phyloP scores from a whole-genome alignment of 176 grass and related monocot genomes.

The Aegilops longissima region DNA sequence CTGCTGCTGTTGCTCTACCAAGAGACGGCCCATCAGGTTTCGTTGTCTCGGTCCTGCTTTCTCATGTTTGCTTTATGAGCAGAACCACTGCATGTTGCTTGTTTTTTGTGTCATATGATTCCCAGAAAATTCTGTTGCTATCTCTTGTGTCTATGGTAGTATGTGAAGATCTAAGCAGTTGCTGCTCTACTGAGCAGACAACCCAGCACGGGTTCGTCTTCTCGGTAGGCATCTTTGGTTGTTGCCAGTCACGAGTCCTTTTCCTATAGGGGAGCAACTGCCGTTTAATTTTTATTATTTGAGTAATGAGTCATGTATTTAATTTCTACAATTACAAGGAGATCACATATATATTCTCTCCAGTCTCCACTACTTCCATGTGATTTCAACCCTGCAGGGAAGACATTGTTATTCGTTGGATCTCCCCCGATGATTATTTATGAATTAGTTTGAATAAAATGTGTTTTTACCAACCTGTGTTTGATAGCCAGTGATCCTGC shows the following conservation, averaged over 20 bases:
- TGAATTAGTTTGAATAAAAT: too few relatives aligned
- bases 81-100: too few relatives aligned
- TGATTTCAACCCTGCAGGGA: conserved; percentile 11
- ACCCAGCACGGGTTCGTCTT: not conserved
- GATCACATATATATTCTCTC: not conserved
- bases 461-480: too few relatives aligned
- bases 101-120: too few relatives aligned
- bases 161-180: conserved; percentile 38
- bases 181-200: not conserved
- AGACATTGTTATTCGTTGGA: too few relatives aligned
- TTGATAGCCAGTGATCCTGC: too few relatives aligned
- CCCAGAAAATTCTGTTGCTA: too few relatives aligned
- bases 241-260: not conserved
- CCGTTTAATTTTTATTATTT: not conserved
- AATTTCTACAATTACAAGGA: conserved; percentile 1
- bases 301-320: not conserved
- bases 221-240: not conserved
- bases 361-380: not conserved
- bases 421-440: not conserved
- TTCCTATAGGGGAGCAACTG: conserved; percentile 6
- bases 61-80: too few relatives aligned
- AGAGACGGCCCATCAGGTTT: too few relatives aligned
- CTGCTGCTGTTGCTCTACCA: too few relatives aligned
- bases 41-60: too few relatives aligned
- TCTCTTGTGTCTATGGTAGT: too few relatives aligned